Conservation (phyloP, 139 green algal genomes). For the Coelastrella sp. region DNA sequence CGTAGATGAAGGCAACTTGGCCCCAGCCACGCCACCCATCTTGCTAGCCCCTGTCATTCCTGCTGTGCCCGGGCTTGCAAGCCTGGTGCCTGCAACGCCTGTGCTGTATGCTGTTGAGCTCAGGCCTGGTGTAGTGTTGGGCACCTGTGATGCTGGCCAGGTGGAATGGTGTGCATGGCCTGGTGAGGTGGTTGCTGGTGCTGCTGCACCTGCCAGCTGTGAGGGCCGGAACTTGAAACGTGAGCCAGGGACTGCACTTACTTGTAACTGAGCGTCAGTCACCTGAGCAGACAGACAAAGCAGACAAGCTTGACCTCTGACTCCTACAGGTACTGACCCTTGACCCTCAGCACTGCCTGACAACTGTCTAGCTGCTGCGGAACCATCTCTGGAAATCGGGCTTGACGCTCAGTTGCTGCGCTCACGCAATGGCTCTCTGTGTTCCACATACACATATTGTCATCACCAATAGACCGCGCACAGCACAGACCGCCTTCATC, state of each 20-base stretch:
- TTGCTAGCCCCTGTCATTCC: conserved; percentile 9
- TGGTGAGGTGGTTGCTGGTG: background rate
- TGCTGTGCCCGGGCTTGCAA: background rate
- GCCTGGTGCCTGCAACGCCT: background rate
- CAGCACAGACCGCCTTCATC: too few relatives aligned
- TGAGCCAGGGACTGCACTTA: conserved; percentile 52
- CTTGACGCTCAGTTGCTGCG: too few relatives aligned
- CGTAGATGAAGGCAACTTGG: background rate
- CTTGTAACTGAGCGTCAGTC: conserved; percentile 80
- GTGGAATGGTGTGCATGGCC: conserved; percentile 17
- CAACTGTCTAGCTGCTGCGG: too few relatives aligned
- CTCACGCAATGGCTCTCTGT: too few relatives aligned
- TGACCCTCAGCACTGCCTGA: too few relatives aligned
- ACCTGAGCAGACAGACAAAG: conserved; percentile 59
- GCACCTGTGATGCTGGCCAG: background rate
- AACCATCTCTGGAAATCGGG: too few relatives aligned
- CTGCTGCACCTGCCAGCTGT: conserved; percentile 26
- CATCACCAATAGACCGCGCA: too few relatives aligned
- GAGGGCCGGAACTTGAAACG: conserved; percentile 69
- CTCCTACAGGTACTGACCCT: background rate
- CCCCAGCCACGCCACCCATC: background rate
- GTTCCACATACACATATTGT: too few relatives aligned
- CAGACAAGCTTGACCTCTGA: background rate
- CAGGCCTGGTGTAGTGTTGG: conserved; percentile 25
- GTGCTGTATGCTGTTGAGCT: background rate